Evolutionary conservation across 441 rosid species (phyloP).

Genomic region (Mallotus repandus): DNA sequence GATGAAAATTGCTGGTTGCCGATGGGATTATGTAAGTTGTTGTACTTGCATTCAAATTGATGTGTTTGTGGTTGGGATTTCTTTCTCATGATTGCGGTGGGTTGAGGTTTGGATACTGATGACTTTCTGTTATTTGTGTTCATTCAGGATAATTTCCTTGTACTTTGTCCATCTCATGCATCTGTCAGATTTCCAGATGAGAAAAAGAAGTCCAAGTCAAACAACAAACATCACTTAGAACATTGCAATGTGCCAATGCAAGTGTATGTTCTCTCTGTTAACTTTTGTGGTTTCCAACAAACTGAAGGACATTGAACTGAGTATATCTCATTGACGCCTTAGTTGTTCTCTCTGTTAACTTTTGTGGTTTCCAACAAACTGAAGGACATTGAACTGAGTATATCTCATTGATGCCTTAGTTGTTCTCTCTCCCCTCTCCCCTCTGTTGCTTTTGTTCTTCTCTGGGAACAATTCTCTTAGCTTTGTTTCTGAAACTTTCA

Average conservation of each 20-base stretch:
- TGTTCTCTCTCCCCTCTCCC: neutral
- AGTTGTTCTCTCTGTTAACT: conserved; percentile 1
- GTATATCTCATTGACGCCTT: neutral
- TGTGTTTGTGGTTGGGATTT: neutral
- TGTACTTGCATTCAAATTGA: neutral
- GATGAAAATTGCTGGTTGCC: conserved; percentile 49
- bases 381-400: conserved; percentile 3
- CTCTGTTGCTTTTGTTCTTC: neutral
- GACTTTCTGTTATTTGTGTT: conserved; percentile 16
- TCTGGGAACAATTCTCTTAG: neutral
- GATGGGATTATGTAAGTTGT: conserved; percentile 73
- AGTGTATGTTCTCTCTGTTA: conserved; percentile 37
- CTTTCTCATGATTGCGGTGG: neutral
- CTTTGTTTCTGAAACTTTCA: neutral
- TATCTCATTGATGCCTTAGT: neutral
- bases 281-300: neutral
- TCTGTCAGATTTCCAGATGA: conserved; percentile 71
- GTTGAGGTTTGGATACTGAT: conserved; percentile 3
- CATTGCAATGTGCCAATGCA: conserved; percentile 22
- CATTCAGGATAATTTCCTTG: conserved; percentile 57
- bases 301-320: conserved; percentile 1
- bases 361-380: neutral
- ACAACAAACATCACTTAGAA: conserved; percentile 26
- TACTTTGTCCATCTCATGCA: conserved; percentile 77
- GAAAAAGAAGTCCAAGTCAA: conserved; percentile 41